Conservation (phyloP, 108 stramenopile genomes). For the Skeletonema marinoi region DNA sequence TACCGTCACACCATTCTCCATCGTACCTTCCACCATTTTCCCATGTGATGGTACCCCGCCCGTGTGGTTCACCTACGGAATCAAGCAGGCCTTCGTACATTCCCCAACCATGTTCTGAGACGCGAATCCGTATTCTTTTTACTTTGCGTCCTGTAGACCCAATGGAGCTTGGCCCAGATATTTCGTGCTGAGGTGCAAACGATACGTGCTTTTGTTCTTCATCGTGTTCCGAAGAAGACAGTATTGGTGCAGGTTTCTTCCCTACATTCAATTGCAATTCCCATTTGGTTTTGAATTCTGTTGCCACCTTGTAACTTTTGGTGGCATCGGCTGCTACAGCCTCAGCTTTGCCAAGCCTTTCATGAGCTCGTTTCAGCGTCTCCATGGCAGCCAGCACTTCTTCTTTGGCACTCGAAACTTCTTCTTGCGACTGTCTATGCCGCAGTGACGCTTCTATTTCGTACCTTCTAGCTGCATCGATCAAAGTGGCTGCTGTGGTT, state of each 20-base stretch:
- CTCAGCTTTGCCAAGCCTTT: constrained; percentile 28
- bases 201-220: constrained; percentile 38
- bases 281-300: constrained; percentile 24
- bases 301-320: constrained; percentile 5
- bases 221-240: constrained; percentile 14
- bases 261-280: constrained; percentile 15
- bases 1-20: constrained; percentile 62
- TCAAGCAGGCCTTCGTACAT: constrained; percentile 41
- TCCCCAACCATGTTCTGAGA: constrained; percentile 46
- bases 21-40: constrained; percentile 57
- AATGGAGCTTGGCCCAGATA: constrained; percentile 6
- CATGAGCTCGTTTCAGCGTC: constrained; percentile 26
- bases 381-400: constrained; percentile 27
- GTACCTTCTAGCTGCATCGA: constrained; percentile 35
- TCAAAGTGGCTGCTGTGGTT: background rate
- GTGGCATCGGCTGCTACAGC: constrained; percentile 13
- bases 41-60: constrained; percentile 48
- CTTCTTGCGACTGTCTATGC: constrained; percentile 6
- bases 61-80: constrained; percentile 39
- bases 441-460: constrained; percentile 24
- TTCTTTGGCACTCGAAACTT: constrained; percentile 18
- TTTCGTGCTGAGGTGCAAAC: constrained; percentile 26
- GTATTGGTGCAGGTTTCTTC: background rate
- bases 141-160: constrained; percentile 13
- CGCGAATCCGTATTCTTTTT: constrained; percentile 38